These are phyloP conservation scores for Talaromyces rugulosus DNA, from an alignment of 2,329 filamentous ascomycete species.

Conservation along the genomic window DNA sequence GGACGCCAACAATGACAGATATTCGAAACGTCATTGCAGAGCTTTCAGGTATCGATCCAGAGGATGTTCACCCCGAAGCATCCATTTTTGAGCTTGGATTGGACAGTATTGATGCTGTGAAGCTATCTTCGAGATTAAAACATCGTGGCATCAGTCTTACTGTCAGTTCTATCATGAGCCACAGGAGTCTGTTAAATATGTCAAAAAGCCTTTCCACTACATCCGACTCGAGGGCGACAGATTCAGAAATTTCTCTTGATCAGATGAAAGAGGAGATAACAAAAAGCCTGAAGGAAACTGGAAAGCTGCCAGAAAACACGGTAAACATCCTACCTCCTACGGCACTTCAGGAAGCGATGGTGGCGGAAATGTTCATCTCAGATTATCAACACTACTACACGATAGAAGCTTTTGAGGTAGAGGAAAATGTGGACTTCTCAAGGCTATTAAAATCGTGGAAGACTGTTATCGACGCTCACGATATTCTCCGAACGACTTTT, in stretches of 20 bases:
- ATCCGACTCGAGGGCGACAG: constrained; percentile 23
- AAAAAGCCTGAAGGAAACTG: constrained; percentile 33
- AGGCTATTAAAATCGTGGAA: constrained; percentile 60
- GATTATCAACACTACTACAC: constrained; percentile 78
- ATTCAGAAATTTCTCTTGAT: constrained; percentile 13
- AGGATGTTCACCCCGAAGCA: constrained; percentile 53
- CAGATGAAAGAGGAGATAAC: constrained; percentile 30
- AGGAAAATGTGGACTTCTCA: constrained; percentile 49
- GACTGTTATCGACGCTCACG: constrained; percentile 54
- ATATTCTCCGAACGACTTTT: constrained; percentile 75
- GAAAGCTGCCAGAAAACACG: constrained; percentile 38
- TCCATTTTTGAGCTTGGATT: constrained; percentile 78
- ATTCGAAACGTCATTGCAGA: constrained; percentile 61
- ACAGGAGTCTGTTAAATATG: constrained; percentile 64
- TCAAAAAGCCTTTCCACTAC: constrained; percentile 21
- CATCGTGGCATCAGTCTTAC: constrained; percentile 57
- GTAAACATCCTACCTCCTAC: constrained; percentile 69
- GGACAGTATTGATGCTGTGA: constrained; percentile 90
- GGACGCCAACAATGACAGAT: constrained; percentile 51
- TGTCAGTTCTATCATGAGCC: constrained; percentile 73
- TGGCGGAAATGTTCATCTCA: constrained; percentile 75
- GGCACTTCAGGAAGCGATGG: constrained; percentile 80
- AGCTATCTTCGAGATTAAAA: constrained; percentile 68
- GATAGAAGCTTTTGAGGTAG: constrained; percentile 68
- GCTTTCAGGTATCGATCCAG: constrained; percentile 53